These are phyloP conservation scores for Malus sieversii DNA, from an alignment of 306 rosid species.

Conservation along the genomic window DNA sequence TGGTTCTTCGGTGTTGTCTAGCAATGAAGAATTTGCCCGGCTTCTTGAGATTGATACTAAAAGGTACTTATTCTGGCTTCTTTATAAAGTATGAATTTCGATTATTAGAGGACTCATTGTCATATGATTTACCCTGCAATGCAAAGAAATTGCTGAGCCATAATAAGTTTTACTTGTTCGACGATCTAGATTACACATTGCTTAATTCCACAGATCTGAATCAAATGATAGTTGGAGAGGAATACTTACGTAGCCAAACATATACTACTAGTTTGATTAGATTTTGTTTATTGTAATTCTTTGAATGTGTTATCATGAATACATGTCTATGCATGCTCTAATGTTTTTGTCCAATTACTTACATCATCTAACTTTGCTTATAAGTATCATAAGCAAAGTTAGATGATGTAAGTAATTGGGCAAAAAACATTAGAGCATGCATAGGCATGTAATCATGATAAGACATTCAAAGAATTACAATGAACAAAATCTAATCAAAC, in stretches of 20 bases:
- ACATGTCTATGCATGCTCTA: too few relatives aligned
- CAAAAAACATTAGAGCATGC: not conserved
- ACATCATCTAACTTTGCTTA: too few relatives aligned
- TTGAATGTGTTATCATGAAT: not conserved
- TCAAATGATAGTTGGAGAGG: constrained; percentile 52
- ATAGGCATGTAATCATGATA: too few relatives aligned
- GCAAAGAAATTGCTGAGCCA: constrained; percentile 36
- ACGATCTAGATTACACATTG: constrained; percentile 83
- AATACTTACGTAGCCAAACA: constrained; percentile 46
- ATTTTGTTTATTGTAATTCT: not conserved
- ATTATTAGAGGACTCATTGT: too few relatives aligned
- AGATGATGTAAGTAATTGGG: not conserved
- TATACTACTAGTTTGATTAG: constrained; percentile 24
- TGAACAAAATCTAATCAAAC: not conserved
- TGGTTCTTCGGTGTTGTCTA: too few relatives aligned
- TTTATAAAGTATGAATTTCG: too few relatives aligned
- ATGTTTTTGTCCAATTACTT: not conserved
- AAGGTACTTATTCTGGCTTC: too few relatives aligned
- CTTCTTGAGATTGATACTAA: too few relatives aligned
- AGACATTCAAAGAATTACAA: not conserved
- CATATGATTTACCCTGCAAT: too few relatives aligned
- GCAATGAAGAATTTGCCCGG: too few relatives aligned
- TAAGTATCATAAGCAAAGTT: too few relatives aligned
- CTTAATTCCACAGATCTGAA: constrained; percentile 59
- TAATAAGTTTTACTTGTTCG: constrained; percentile 71